Evolutionary conservation across 1,284 basidiomycete species (phyloP), one percentile per base, ranked within the genome.

Genomic region (Singerocomus inundabilis): DNA sequence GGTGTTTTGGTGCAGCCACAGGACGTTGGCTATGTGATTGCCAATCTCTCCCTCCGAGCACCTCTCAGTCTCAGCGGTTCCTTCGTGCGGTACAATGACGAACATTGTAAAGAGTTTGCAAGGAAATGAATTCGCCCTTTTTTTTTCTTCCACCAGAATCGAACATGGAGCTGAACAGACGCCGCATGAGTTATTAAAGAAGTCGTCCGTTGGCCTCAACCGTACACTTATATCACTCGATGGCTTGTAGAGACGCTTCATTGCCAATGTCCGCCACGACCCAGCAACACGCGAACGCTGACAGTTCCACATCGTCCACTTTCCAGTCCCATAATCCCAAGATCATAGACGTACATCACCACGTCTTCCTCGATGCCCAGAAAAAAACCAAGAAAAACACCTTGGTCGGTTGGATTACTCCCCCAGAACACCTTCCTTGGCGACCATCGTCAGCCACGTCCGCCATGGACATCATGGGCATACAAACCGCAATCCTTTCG

Each of bases 21-120:
- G 52, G 81, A 84, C 42, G 76, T 82, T 39, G 92, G 85, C 1
- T 79, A 87, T 64, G 88, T 91, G 35, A 82, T 93, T 52, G 88
- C 88, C 9, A 74, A 79, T 16, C 71, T 91, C 29, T 74, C 84
- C 3, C 58, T 91, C 30, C 64, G 66, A 26, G 86, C 85, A 5
- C 72, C 80, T 7, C 73, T 76, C 55, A 62, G 69, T 4, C 62
- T 90, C 44, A 88, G 79, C 44, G 93, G 93, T 15, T 71, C 80
- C 54, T 95, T 92, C 64, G 72, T 93, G 41, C 82, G 73, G 58
- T 89, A 87, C 84, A 76, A 88, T 57, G 74, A 76, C 11, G 80
- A 81, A 28, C 77, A 79, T 53, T 86, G 84, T 65, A 73, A 71
- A 61, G 70, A 75, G 15, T 86, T 80, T 64, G 72, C 73, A 59